Evolutionary conservation across 2,329 filamentous ascomycete genomes (phyloP), one percentile per base, ranked within the genome.

Genomic region (Stromatinia cepivora): DNA sequence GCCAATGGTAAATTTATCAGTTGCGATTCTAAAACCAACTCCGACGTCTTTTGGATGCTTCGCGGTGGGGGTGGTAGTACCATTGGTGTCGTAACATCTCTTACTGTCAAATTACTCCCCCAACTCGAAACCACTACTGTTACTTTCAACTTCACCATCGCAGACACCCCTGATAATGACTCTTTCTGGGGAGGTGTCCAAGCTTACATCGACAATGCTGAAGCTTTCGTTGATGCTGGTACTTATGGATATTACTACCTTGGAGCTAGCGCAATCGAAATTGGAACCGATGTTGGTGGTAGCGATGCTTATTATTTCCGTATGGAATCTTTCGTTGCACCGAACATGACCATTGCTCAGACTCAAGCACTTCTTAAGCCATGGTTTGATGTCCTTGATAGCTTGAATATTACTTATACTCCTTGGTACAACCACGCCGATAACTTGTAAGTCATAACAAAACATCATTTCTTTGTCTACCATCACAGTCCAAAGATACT

Each of bases 61-160:
- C 71, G 74, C 2, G 75, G 76, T 13, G 76, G 73, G 22, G 75
- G 75, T 22, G 70, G 71, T 15, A 70, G 69, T 20, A 89, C 86
- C 0, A 90, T 88, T 73, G 88, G 86, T 0, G 81, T 90, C 1
- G 82, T 89, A n/a, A 84, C 83, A 1, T 87, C 85, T 0, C 78
- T 89, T 48, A 88, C 86, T 0, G 76, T 86, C n/a, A 83, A 84
- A 71, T 84, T 84, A 0, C 80, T 82, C 0, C 83, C 82, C 1
- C 76, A 76, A 2, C 75, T 77, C 0, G 76, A 77, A 0, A 79
- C 80, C 0, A 73, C 77, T 1, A 77, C 80, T 7, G 77, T 81
- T 0, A 78, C 79, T 25, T 84, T 83, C n/a, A 79, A 84, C 0
- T 78, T 87, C 4, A 78, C 81, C 0, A 83, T 82, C 25, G 80